A percentile compares a stretch with the other conserved stretches of the same genome.
Evolutionary conservation across 148 eudicot genomes (phyloP).

Genomic region (Suaeda aralocaspica): DNA sequence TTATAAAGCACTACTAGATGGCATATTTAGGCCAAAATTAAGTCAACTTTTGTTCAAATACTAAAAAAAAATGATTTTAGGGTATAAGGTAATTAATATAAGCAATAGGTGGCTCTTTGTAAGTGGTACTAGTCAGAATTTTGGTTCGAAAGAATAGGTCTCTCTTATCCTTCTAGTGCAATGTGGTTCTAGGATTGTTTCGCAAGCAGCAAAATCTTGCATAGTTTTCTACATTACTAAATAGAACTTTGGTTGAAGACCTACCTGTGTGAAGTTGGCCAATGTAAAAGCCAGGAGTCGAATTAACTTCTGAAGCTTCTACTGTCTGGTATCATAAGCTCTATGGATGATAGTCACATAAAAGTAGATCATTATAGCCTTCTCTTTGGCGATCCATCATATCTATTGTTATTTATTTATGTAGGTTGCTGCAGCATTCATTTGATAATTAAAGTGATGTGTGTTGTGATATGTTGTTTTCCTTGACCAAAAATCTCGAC

Average conservation of each 20-base stretch:
- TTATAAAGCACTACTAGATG: no score
- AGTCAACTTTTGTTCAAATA: no score
- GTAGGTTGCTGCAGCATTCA: conserved; percentile 8
- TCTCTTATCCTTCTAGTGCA: not conserved
- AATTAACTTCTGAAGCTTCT: conserved; percentile 7
- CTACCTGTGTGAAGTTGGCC: conserved; percentile 6
- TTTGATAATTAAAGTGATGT: not conserved
- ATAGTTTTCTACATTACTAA: conserved; percentile 16
- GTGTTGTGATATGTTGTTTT: not conserved
- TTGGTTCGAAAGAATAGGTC: not conserved
- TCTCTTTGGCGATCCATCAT: conserved; percentile 7
- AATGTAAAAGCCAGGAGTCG: conserved; percentile 3
- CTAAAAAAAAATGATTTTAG: no score
- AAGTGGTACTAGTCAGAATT: conserved; percentile 3
- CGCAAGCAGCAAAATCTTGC: not conserved
- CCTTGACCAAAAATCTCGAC: no score
- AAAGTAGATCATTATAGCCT: conserved; percentile 11
- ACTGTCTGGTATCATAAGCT: not conserved
- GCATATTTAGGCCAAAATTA: no score
- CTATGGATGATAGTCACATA: not conserved
- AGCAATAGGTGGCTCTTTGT: no score
- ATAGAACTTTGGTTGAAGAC: not conserved
- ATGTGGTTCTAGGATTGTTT: not conserved
- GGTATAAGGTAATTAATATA: no score
- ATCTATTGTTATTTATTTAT: conserved; percentile 1